Conservation (phyloP, 805 yeast species). For the Saccharomycopsis olivae region DNA sequence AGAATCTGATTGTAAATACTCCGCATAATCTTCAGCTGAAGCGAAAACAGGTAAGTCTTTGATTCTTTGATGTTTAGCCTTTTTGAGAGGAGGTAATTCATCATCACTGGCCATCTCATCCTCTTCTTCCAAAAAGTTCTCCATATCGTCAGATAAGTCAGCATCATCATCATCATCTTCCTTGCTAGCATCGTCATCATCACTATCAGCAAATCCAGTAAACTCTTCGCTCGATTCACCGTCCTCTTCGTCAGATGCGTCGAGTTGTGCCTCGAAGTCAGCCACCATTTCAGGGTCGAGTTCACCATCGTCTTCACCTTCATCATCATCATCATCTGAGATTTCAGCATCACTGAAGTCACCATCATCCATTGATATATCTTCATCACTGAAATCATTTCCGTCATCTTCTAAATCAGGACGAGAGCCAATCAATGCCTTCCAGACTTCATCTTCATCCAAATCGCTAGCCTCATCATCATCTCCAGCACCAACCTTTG, state of each 20-base stretch:
- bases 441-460: slow-evolving; percentile 70
- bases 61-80: slow-evolving; percentile 43
- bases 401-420: slow-evolving; percentile 50
- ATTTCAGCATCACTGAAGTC: slow-evolving; percentile 22
- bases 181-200: slow-evolving; percentile 23
- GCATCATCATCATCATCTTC: slow-evolving; percentile 21
- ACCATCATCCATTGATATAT: slow-evolving; percentile 29
- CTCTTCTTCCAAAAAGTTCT: slow-evolving; percentile 21
- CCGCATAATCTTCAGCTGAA: slow-evolving; percentile 65
- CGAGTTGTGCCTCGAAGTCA: slow-evolving; percentile 28
- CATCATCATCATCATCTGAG: slow-evolving; percentile 24
- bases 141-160: slow-evolving; percentile 15
- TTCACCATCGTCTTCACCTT: slow-evolving; percentile 26
- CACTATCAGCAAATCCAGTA: slow-evolving; percentile 19
- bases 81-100: slow-evolving; percentile 21
- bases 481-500: slow-evolving; percentile 26
- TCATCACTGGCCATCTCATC: slow-evolving; percentile 20
- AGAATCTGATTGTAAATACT: slow-evolving; percentile 8
- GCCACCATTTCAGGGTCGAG: slow-evolving; percentile 23
- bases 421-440: slow-evolving; percentile 62
- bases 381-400: slow-evolving; percentile 40
- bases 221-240: slow-evolving; percentile 20
- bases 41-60: slow-evolving; percentile 77
- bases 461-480: slow-evolving; percentile 38
- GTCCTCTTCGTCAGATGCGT: slow-evolving; percentile 19